These are phyloP conservation scores for Ustulina deusta DNA, from an alignment of 2,329 filamentous ascomycete species.

Conservation along the genomic window DNA sequence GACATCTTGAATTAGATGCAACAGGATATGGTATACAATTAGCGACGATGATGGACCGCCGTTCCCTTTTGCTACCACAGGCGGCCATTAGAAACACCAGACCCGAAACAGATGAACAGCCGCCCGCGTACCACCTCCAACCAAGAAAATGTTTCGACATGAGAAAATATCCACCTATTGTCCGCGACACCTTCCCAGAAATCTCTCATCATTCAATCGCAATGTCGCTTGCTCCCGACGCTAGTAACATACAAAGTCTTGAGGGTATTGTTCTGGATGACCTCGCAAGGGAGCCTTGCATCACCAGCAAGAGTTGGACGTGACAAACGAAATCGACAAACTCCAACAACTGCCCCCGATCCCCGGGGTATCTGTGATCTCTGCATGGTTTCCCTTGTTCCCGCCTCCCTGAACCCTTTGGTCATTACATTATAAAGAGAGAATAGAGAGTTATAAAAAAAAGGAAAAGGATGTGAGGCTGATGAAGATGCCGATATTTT, in stretches of 20 bases:
- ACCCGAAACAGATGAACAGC: constrained; percentile 24
- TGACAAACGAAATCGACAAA: constrained; percentile 35
- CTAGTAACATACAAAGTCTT: constrained; percentile 39
- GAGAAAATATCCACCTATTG: constrained; percentile 26
- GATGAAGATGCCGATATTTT: constrained; percentile 26
- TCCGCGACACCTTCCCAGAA: constrained; percentile 25
- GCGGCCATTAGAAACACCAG: constrained; percentile 29
- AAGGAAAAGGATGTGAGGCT: background rate
- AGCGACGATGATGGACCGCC: constrained; percentile 16
- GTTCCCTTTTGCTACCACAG: constrained; percentile 28
- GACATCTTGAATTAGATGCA: constrained; percentile 19
- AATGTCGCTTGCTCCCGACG: constrained; percentile 33
- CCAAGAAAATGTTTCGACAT: constrained; percentile 22
- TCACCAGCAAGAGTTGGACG: constrained; percentile 28
- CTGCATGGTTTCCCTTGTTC: constrained; percentile 37
- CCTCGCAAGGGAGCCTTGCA: constrained; percentile 10
- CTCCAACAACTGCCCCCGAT: constrained; percentile 35
- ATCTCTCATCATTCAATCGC: constrained; percentile 19
- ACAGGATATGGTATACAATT: constrained; percentile 35
- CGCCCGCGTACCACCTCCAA: constrained; percentile 13
- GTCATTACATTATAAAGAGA: constrained; percentile 48
- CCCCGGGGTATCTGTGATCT: constrained; percentile 45
- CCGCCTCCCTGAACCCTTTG: constrained; percentile 42
- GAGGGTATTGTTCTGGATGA: constrained; percentile 32
- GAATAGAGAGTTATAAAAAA: constrained; percentile 16